Evolutionary conservation across 2,329 filamentous ascomycete genomes (phyloP), one percentile per base, ranked within the genome.

Genomic region (Xylaria sp.): DNA sequence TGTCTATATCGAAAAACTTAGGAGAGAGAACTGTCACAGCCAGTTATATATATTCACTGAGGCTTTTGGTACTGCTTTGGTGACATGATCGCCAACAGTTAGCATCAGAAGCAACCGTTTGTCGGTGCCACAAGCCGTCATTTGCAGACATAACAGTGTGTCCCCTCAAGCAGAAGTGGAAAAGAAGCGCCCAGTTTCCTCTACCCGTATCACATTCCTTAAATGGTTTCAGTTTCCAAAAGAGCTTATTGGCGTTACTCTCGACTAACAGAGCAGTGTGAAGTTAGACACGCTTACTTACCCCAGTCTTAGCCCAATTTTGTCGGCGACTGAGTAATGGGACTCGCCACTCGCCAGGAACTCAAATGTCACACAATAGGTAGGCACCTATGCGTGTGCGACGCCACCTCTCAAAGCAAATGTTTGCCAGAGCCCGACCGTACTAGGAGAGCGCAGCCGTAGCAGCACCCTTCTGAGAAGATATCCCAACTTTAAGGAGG

Each of bases 101-200:
- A 20, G n/a, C 15, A 41, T 57, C 3, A 41, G 25, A 13, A 23
- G 34, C 55, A 50, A 51, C 48, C 9, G n/a, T 28, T 12, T 37
- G 25, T n/a, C 34, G 23, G 63, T 65, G 25, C 10, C 25, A 65
- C 63, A 3, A 31, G 50, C 25, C 25, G 37, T 25, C 55, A 23
- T 51, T 65, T 65, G 56, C 37, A 54, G 56, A 46, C 13, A 60
- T 44, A 31, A 37, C 9, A 55, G 9, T 41, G 20, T 57, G 57
- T 65, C 25, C 28, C 31, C 23, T 46, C 37, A 65, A 37, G n/a
- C 46, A 57, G 48, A 58, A 31, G 20, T 37, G 10, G 34, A 37
- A 37, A 28, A 2, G 55, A 31, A 58, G n/a, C 8, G 2, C 31
- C 23, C 7, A 46, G 39, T 58, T 23, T 18, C 23, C 15, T 31